Percentiles rank a stretch among this genome's conserved stretches.
Conservation (phyloP, 2,329 filamentous ascomycete species). For the Tolypocladium endophyticum region DNA sequence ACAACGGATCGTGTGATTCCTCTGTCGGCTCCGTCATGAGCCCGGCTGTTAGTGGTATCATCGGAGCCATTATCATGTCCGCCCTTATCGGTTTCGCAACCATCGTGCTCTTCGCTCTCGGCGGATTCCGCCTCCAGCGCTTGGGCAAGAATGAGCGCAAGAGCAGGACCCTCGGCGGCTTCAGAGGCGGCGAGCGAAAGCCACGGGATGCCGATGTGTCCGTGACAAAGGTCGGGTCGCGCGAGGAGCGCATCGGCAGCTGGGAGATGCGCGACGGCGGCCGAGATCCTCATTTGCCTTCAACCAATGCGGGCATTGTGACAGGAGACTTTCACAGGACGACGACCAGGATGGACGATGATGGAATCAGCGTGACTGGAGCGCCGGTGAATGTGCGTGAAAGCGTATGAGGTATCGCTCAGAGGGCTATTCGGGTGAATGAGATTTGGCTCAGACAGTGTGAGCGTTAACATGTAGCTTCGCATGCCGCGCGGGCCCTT, state of each 20-base stretch:
- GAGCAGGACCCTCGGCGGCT: slow-evolving; percentile 21
- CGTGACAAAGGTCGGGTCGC: slow-evolving; percentile 25
- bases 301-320: slow-evolving; percentile 10
- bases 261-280: slow-evolving; percentile 32
- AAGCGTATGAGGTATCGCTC: slow-evolving; percentile 18
- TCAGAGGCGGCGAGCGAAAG: slow-evolving; percentile 35
- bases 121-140: slow-evolving; percentile 20
- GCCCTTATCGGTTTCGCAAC: slow-evolving; percentile 22
- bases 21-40: slow-evolving; percentile 10
- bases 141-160: slow-evolving; percentile 3
- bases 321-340: slow-evolving; percentile 12
- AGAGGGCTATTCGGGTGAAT: too few relatives aligned
- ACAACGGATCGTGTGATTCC: too few relatives aligned
- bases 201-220: slow-evolving; percentile 31
- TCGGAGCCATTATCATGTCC: slow-evolving; percentile 33
- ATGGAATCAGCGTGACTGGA: slow-evolving; percentile 24
- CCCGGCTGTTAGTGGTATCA: slow-evolving; percentile 31
- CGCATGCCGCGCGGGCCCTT: background rate
- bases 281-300: slow-evolving; percentile 4
- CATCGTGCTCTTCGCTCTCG: slow-evolving; percentile 20
- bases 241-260: slow-evolving; percentile 36
- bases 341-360: slow-evolving; percentile 13
- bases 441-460: background rate
- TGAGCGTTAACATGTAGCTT: background rate
- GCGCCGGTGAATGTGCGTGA: slow-evolving; percentile 28